Evolutionary conservation across 2,329 filamentous ascomycete genomes (phyloP).

Genomic region (Cytospora paraplurivora): DNA sequence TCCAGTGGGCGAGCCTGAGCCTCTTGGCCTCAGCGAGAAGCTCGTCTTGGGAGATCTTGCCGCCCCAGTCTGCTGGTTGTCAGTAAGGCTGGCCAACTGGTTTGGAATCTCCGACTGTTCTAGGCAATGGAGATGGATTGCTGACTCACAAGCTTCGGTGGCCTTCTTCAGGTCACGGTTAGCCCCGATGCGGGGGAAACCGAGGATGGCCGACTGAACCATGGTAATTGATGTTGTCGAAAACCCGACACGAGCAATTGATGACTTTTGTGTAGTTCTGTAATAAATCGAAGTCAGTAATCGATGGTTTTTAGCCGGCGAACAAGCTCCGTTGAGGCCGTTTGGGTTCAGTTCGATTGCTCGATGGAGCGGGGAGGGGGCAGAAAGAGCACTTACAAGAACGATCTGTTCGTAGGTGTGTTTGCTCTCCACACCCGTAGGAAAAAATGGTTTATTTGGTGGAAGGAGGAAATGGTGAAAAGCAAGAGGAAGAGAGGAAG

Average conservation of each 20-base stretch:
- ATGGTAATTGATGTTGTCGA: conserved; percentile 46
- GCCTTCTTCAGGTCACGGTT: conserved; percentile 99
- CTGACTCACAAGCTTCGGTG: conserved; percentile 80
- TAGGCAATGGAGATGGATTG: not conserved
- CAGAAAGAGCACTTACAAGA: conserved; percentile 4
- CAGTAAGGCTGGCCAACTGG: conserved; percentile 30
- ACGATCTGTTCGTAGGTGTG: conserved; percentile 8
- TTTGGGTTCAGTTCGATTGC: not conserved
- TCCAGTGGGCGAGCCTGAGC: conserved; percentile 96
- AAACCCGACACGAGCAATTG: conserved; percentile 26
- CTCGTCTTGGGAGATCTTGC: conserved; percentile 89
- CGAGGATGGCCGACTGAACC: conserved; percentile 78
- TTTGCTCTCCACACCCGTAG: conserved; percentile 26
- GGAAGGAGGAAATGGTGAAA: conserved; percentile 20
- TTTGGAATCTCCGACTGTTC: too few species aligned
- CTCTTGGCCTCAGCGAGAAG: conserved; percentile 95
- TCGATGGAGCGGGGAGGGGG: conserved; percentile 11
- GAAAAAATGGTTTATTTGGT: conserved; percentile 26
- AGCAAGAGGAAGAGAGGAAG: conserved; percentile 18
- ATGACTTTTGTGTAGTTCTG: conserved; percentile 20
- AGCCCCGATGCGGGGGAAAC: conserved; percentile 98
- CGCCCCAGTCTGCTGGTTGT: conserved; percentile 67
- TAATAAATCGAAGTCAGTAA: conserved; percentile 11
- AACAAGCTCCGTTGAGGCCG: not conserved
- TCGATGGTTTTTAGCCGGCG: not conserved